Base-by-base conservation (phyloP, 345 rosid genomes). In the Carallia pectinifolia region DNA sequence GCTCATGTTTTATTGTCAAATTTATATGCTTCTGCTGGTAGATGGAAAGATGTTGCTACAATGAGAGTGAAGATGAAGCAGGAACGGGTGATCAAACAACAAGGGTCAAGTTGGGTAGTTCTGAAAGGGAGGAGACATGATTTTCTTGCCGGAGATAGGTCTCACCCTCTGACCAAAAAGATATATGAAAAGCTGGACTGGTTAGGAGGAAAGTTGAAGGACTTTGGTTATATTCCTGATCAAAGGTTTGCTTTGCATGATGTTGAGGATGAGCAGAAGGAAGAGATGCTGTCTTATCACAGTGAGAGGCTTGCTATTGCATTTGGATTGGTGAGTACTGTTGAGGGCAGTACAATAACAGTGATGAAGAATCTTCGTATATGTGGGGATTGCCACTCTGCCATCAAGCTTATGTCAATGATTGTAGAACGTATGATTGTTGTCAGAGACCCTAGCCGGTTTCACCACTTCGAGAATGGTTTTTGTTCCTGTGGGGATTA, bases 281-380 rank as follows among this genome's bases (percentile, higher is more conserved):
- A 82, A 73, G 91, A 89, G 72, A 85, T 77, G 79, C 65, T 89
- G 66, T 85, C 81, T 71, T 78, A 70, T 73, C 91, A 91, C 47
- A 89, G 91, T 17, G 89, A 91, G 72, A 86, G 91, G 79, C 87
- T 89, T 44, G 93, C 95, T 27, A 62, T 83, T 70, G 89, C 74
- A 52, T 89, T 89, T 74, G 87, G 71, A 37, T 61, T 89, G 79
- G 34, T 88, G 53, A 79, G 72, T 73, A 80, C 81, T 6, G 67
- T 71, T 58, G 86, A 83, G 74, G 87, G 84, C 36, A 82, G 81
- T 55, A 30, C 68, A 8, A 72, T 88, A 65, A 88, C 85, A 31
- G 89, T 89, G 64, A 88, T 91, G 88, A 89, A 91, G 71, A 89
- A 89, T 73, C 86, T 91, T 30, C 79, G 97, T 6, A 87, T 85